phyloP scores from a whole-genome alignment of 305 asterid genomes.

The Fraxinus ornus region DNA sequence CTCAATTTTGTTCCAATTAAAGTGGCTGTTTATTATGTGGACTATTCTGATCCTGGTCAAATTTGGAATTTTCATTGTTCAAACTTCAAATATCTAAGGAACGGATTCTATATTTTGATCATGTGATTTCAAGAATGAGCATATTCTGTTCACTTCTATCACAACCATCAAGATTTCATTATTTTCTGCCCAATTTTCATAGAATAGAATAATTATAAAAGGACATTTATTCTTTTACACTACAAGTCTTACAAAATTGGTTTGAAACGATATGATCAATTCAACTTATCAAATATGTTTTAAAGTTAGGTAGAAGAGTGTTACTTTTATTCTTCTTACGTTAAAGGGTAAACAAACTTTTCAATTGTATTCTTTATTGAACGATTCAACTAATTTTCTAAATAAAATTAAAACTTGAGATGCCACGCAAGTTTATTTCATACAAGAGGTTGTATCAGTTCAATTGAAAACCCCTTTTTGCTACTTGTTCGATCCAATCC shows the following conservation, averaged over 20 bases:
- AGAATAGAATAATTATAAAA: not conserved
- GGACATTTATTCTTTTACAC: not conserved
- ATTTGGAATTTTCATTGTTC: conserved; percentile 4
- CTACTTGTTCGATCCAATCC: not conserved
- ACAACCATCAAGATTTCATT: not conserved
- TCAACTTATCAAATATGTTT: not conserved
- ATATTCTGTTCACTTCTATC: not conserved
- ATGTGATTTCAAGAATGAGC: conserved; percentile 17
- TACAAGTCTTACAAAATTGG: not conserved
- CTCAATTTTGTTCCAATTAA: not conserved
- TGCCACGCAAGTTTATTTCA: not conserved
- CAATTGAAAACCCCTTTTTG: not conserved
- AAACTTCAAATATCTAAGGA: not conserved
- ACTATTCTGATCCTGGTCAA: conserved; percentile 3
- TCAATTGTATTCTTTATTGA: not conserved
- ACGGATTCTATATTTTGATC: conserved; percentile 4
- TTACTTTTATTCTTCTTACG: not conserved
- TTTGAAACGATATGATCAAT: not conserved
- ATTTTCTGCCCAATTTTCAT: not conserved
- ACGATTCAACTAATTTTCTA: not conserved
- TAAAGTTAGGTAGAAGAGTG: not conserved
- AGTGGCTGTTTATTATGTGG: not conserved
- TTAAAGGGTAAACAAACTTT: not conserved
- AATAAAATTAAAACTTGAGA: not conserved
- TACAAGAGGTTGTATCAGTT: not conserved